Base-by-base conservation (phyloP, 345 rosid genomes). In the Brassica carinata region DNA sequence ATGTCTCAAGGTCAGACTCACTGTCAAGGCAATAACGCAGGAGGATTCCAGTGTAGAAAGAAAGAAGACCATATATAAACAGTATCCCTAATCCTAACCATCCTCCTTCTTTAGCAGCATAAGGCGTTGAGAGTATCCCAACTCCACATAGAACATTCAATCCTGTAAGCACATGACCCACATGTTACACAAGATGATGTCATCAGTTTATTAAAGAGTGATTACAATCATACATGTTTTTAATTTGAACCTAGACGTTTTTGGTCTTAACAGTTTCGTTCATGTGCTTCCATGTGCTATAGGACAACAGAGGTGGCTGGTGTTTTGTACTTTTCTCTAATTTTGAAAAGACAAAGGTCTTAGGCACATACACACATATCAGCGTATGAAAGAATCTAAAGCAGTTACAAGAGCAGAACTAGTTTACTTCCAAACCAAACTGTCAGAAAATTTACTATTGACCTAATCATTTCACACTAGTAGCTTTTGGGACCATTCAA, bases 121-220 rank as follows among this genome's bases (percentile, higher is more conserved):
- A 96, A 31, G 98, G 89, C 2, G 99, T 96, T 0, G 99, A 96
- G 29, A 96, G 89, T 69, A 96, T 85, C 38, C 99, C 99, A 70
- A 96, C 99, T 72, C 99, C 99, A 84, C 99, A 96, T 40, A 96
- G 88, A 70, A 96, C 98, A 80, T 96, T 96, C 75, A 96, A 65
- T 51, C 99, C 98, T 93, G 85, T 88, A 86, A 86, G 85, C 88
- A 86, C 55, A 71, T 75, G 58, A 3, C 83, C 77, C 82, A 79
- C 72, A 65, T 64, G 77, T 14, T 78, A 64, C 33, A 77, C 33
- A 77, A 33, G 66, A 59, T 59, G 9, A 45, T 40, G 48, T 33
- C 71, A 43, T 59, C 14, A 45, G 4, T 57, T 8, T 26, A 68
- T n/a, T 61, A 15, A 68, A 48, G 18, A 57, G 23, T n/a, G 58